These are phyloP conservation scores for Calvatia gigantea DNA, from an alignment of 768 basidiomycete genomes.

Conservation along the genomic window DNA sequence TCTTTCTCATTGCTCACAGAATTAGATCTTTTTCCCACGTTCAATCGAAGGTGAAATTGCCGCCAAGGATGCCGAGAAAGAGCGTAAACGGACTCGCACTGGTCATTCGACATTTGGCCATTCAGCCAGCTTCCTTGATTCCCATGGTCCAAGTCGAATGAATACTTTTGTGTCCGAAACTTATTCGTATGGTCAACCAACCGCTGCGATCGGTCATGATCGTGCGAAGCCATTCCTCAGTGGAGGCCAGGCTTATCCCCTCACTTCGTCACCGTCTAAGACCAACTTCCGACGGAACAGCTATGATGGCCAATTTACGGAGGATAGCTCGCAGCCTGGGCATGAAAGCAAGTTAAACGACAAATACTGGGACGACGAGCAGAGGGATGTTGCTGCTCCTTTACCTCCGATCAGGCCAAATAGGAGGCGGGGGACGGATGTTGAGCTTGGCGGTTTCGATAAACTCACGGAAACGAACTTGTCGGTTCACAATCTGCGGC, in stretches of 20 bases:
- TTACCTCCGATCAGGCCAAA: conserved; percentile 39
- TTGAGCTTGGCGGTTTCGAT: conserved; percentile 32
- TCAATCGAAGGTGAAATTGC: conserved; percentile 66
- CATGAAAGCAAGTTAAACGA: neutral
- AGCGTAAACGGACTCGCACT: conserved; percentile 33
- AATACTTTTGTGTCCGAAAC: neutral
- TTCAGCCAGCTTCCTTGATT: conserved; percentile 17
- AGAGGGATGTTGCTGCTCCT: conserved; percentile 20
- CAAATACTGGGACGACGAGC: conserved; percentile 26
- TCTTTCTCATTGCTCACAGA: neutral
- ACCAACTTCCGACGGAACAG: conserved; percentile 19
- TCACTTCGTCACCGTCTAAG: conserved; percentile 33
- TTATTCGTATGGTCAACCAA: neutral
- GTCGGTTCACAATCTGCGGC: conserved; percentile 35
- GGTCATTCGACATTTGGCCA: conserved; percentile 22
- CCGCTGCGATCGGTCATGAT: neutral
- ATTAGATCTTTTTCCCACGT: conserved; percentile 81
- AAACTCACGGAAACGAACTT: conserved; percentile 41
- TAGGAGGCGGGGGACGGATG: conserved; percentile 35
- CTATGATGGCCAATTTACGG: conserved; percentile 18
- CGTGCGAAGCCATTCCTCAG: conserved; percentile 9
- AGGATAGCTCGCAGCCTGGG: neutral
- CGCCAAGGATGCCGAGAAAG: conserved; percentile 42
- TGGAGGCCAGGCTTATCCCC: conserved; percentile 26
- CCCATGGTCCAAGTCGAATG: conserved; percentile 16